Evolutionary conservation across 768 basidiomycete species (phyloP).

Genomic region (Naganishia randhawae): DNA sequence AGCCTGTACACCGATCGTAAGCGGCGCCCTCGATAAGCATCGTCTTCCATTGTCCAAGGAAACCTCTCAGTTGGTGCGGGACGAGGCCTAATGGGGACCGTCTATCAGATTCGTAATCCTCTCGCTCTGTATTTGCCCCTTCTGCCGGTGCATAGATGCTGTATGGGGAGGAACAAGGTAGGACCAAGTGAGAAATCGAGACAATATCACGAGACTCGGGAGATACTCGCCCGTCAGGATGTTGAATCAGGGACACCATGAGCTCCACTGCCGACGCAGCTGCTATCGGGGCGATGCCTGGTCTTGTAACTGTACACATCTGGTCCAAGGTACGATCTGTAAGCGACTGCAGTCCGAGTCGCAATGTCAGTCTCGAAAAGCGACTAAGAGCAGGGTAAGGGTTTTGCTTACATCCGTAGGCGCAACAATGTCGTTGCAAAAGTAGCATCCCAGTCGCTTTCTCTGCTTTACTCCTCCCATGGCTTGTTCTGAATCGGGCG

Average conservation of each 20-base stretch:
- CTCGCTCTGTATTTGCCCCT: slow-evolving; percentile 34
- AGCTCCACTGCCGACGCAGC: slow-evolving; percentile 89
- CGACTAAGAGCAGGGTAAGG: background rate
- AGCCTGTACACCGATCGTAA: slow-evolving; percentile 84
- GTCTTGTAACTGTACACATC: slow-evolving; percentile 97
- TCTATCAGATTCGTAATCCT: slow-evolving; percentile 43
- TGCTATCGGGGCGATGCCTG: slow-evolving; percentile 88
- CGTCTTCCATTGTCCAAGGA: slow-evolving; percentile 78
- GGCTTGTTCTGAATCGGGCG: background rate
- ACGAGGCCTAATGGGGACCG: slow-evolving; percentile 66
- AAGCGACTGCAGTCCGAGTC: slow-evolving; percentile 55
- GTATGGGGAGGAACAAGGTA: background rate
- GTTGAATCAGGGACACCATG: slow-evolving; percentile 79
- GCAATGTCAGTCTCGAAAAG: background rate
- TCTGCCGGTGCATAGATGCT: slow-evolving; percentile 70
- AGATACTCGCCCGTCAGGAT: slow-evolving; percentile 68
- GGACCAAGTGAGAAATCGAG: background rate
- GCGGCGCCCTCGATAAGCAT: slow-evolving; percentile 80
- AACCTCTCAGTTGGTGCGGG: slow-evolving; percentile 91
- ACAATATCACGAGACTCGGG: background rate
- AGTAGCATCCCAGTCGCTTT: slow-evolving; percentile 79
- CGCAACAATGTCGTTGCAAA: slow-evolving; percentile 96
- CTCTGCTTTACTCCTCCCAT: background rate
- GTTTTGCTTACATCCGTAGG: slow-evolving; percentile 72
- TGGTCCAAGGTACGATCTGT: slow-evolving; percentile 93